Conservation (phyloP, 73 alveolate species). For the Diophrys sp. region DNA sequence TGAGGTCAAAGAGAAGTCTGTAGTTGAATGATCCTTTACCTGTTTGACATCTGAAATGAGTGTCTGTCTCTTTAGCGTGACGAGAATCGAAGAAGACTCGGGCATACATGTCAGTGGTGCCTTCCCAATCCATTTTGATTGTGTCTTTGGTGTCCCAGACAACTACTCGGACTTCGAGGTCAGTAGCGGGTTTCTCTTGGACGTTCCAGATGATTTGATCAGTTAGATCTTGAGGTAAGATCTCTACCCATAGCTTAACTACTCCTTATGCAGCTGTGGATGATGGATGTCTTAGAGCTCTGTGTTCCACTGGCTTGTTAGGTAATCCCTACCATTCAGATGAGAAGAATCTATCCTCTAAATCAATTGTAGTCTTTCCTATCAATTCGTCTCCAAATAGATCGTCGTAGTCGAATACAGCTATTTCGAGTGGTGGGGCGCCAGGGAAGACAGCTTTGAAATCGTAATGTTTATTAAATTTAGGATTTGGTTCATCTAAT, state of each 20-base stretch:
- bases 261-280: constrained; percentile 78
- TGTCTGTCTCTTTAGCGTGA: constrained; percentile 88
- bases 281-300: constrained; percentile 80
- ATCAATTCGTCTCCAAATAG: constrained; percentile 89
- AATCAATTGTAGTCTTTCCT: constrained; percentile 86
- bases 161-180: constrained; percentile 84
- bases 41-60: constrained; percentile 81
- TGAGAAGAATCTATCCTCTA: constrained; percentile 94
- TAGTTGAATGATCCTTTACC: constrained; percentile 87
- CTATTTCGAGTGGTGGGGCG: constrained; percentile 74
- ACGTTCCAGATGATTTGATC: constrained; percentile 81
- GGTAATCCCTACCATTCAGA: constrained; percentile 81
- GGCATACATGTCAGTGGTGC: constrained; percentile 86
- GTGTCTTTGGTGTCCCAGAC: constrained; percentile 94
- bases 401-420: constrained; percentile 92
- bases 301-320: constrained; percentile 89
- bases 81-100: constrained; percentile 77
- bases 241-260: constrained; percentile 15
- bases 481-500: constrained; percentile 80
- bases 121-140: constrained; percentile 85
- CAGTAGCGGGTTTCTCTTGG: constrained; percentile 75
- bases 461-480: constrained; percentile 57
- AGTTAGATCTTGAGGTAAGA: constrained; percentile 58
- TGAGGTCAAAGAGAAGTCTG: constrained; percentile 82
- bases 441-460: constrained; percentile 93